Percentiles rank a stretch among this genome's conserved stretches.
Evolutionary conservation across 1,139 yeast species (phyloP).

Genomic region (Casaregolazyma lundiana): DNA sequence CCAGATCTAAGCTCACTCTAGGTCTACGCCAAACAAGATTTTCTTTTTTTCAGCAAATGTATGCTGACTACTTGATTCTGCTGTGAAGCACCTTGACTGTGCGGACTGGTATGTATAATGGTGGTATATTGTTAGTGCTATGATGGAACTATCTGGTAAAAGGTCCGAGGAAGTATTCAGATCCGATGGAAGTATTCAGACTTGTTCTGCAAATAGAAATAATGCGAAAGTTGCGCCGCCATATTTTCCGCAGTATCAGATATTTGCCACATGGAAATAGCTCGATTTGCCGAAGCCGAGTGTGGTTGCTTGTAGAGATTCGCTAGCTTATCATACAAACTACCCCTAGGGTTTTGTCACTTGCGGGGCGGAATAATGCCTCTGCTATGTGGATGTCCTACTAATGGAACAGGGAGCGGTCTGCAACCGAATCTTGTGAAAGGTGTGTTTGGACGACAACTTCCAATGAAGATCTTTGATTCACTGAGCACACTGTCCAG

Average conservation of each 20-base stretch:
- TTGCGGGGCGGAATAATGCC: neutral
- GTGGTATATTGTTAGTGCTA: slow-evolving; percentile 1
- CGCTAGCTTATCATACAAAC: neutral
- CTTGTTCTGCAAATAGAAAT: neutral
- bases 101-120: slow-evolving; percentile 1
- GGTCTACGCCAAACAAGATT: too few species aligned
- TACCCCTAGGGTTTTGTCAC: slow-evolving; percentile 2
- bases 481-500: slow-evolving; percentile 2
- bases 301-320: slow-evolving; percentile 2
- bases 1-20: too few species aligned
- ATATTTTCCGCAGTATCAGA: neutral
- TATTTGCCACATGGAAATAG: slow-evolving; percentile 1
- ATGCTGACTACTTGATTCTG: neutral
- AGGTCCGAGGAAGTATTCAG: slow-evolving; percentile 12
- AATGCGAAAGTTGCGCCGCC: neutral
- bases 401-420: slow-evolving; percentile 3
- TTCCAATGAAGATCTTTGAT: neutral
- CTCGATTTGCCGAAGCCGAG: neutral
- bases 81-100: neutral
- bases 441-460: slow-evolving; percentile 9
- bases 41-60: too few species aligned
- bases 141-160: slow-evolving; percentile 15
- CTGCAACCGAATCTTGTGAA: neutral
- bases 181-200: neutral
- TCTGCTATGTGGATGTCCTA: neutral